phyloP scores from a whole-genome alignment of 768 basidiomycete species.

The Amanita thiersii region DNA sequence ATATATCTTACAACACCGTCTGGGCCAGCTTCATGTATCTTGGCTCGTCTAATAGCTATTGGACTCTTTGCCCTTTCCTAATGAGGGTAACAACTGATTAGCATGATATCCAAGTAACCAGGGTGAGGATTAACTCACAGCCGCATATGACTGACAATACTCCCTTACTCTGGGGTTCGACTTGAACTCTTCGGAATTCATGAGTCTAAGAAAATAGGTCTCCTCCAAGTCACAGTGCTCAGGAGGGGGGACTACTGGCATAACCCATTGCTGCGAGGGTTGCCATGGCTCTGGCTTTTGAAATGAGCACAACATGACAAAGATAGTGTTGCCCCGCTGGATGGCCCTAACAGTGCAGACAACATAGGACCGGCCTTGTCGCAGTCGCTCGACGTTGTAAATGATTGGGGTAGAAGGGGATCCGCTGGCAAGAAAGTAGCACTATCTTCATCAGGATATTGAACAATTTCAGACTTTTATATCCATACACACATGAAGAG shows the following conservation, averaged over 20 bases:
- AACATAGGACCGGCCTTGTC: constrained; percentile 67
- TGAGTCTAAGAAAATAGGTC: constrained; percentile 22
- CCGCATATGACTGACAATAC: constrained; percentile 21
- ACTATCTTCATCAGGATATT: constrained; percentile 30
- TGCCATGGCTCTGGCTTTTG: constrained; percentile 75
- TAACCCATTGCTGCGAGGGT: constrained; percentile 56
- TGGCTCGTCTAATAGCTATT: constrained; percentile 53
- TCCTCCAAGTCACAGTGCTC: constrained; percentile 62
- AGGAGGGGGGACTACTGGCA: constrained; percentile 52
- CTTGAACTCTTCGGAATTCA: constrained; percentile 21
- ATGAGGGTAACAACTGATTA: not conserved
- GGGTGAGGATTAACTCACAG: constrained; percentile 15
- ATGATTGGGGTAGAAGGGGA: constrained; percentile 67
- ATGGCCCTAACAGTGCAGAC: constrained; percentile 59
- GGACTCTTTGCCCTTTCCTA: constrained; percentile 67
- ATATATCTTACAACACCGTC: constrained; percentile 46
- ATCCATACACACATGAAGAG: constrained; percentile 51
- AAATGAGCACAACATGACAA: constrained; percentile 74
- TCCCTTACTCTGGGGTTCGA: constrained; percentile 25
- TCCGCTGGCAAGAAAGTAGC: constrained; percentile 74
- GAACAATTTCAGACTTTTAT: not conserved
- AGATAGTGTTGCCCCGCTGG: constrained; percentile 39
- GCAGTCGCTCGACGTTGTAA: constrained; percentile 69
- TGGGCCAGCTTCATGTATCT: constrained; percentile 27
- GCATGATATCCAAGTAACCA: not conserved